Percentiles rank a stretch among this genome's conserved stretches.
Conservation (phyloP, 2,329 filamentous ascomycete genomes). For the Diplodia scrobiculata region DNA sequence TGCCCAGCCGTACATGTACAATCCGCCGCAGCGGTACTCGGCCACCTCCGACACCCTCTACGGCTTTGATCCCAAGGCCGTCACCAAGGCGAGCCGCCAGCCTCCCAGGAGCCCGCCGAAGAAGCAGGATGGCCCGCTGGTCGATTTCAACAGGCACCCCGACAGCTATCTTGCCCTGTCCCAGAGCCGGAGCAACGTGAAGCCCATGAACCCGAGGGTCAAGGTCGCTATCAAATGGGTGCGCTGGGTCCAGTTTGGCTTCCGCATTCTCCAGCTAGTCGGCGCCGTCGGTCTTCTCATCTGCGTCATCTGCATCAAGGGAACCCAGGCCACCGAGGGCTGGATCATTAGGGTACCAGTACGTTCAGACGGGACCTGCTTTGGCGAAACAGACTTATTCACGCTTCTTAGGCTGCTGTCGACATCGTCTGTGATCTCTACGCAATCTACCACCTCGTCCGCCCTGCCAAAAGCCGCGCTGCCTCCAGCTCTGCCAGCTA, state of each 20-base stretch:
- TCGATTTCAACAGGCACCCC: slow-evolving; percentile 83
- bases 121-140: slow-evolving; percentile 72
- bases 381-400: background rate
- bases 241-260: slow-evolving; percentile 67
- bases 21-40: slow-evolving; percentile 54
- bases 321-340: slow-evolving; percentile 63
- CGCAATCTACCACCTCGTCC: slow-evolving; percentile 75
- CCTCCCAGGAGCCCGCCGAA: slow-evolving; percentile 54
- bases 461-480: slow-evolving; percentile 69
- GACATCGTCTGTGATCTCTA: slow-evolving; percentile 73
- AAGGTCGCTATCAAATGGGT: slow-evolving; percentile 71
- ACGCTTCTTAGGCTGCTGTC: slow-evolving; percentile 65
- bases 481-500: slow-evolving; percentile 84
- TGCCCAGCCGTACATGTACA: slow-evolving; percentile 74
- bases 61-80: slow-evolving; percentile 82
- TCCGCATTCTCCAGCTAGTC: slow-evolving; percentile 68
- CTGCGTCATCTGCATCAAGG: slow-evolving; percentile 74
- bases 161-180: slow-evolving; percentile 70
- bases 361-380: slow-evolving; percentile 43
- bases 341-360: slow-evolving; percentile 80
- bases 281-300: slow-evolving; percentile 71
- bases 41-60: slow-evolving; percentile 55
- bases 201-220: slow-evolving; percentile 67
- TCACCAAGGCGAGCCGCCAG: slow-evolving; percentile 76
- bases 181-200: slow-evolving; percentile 62